Evolutionary conservation across 2,329 filamentous ascomycete genomes (phyloP).

Genomic region (Phoma sp.): DNA sequence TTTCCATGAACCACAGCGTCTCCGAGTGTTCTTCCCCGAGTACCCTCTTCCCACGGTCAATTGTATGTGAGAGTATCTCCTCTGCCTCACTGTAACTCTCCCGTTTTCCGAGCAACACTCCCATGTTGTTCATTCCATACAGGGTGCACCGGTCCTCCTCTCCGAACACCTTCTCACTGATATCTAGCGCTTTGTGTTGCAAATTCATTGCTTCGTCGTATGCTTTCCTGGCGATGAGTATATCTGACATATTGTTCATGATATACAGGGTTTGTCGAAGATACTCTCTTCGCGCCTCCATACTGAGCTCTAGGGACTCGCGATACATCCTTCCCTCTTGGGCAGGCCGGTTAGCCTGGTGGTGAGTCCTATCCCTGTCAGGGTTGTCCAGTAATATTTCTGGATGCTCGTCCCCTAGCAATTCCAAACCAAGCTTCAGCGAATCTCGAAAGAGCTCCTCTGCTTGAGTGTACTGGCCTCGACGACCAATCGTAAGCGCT

Average conservation of each 20-base stretch:
- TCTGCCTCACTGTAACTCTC: slow-evolving; percentile 6
- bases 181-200: no score
- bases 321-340: no score
- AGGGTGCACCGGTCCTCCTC: background rate
- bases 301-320: no score
- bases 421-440: slow-evolving; percentile 3
- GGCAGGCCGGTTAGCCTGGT: no score
- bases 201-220: no score
- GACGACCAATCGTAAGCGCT: no score
- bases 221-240: background rate
- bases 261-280: background rate
- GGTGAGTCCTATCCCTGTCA: no score
- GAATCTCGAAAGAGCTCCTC: background rate
- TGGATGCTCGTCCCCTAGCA: background rate
- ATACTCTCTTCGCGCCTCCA: no score
- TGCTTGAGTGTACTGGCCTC: background rate
- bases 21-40: slow-evolving; percentile 13
- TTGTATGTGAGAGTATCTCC: slow-evolving; percentile 3
- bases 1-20: slow-evolving; percentile 17
- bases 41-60: slow-evolving; percentile 9
- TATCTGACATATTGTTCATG: background rate
- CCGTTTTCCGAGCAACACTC: background rate
- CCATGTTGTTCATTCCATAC: background rate
- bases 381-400: background rate
- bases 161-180: no score